Percentiles rank a stretch among this genome's conserved stretches.
phyloP scores from a whole-genome alignment of 202 grass and related monocot genomes.

The Musa balbisiana region DNA sequence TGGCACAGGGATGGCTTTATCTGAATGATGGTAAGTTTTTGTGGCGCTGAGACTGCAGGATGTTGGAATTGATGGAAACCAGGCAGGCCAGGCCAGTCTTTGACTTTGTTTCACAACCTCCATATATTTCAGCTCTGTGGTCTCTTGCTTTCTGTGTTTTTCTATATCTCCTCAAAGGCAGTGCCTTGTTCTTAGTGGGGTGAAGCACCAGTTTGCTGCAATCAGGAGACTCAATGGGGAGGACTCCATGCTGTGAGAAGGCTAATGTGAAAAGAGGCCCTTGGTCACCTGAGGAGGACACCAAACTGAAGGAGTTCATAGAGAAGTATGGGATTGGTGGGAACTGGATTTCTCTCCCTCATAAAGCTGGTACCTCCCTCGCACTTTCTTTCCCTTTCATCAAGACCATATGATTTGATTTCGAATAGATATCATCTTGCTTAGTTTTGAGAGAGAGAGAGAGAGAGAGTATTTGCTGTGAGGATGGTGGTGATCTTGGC shows the following conservation, averaged over 20 bases:
- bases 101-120: slow-evolving; percentile 45
- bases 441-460: too few species aligned
- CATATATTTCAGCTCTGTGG: slow-evolving; percentile 33
- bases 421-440: too few species aligned
- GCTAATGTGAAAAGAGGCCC: slow-evolving; percentile 84
- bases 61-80: slow-evolving; percentile 44
- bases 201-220: too few species aligned
- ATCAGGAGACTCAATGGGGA: slow-evolving; percentile 43
- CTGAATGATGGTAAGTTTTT: slow-evolving; percentile 28
- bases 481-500: slow-evolving; percentile 18
- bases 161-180: slow-evolving; percentile 32
- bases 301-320: slow-evolving; percentile 85
- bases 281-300: slow-evolving; percentile 85
- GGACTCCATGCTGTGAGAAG: slow-evolving; percentile 87
- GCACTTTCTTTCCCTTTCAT: background rate
- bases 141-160: slow-evolving; percentile 47
- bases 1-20: background rate
- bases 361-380: slow-evolving; percentile 50
- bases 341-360: slow-evolving; percentile 86
- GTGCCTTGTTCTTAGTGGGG: slow-evolving; percentile 17
- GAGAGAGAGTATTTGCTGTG: too few species aligned
- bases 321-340: slow-evolving; percentile 78
- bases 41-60: slow-evolving; percentile 42
- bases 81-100: slow-evolving; percentile 36
- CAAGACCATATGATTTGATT: too few species aligned